Conservation (phyloP, 352 stramenopile species). For the Pythium sp. region DNA sequence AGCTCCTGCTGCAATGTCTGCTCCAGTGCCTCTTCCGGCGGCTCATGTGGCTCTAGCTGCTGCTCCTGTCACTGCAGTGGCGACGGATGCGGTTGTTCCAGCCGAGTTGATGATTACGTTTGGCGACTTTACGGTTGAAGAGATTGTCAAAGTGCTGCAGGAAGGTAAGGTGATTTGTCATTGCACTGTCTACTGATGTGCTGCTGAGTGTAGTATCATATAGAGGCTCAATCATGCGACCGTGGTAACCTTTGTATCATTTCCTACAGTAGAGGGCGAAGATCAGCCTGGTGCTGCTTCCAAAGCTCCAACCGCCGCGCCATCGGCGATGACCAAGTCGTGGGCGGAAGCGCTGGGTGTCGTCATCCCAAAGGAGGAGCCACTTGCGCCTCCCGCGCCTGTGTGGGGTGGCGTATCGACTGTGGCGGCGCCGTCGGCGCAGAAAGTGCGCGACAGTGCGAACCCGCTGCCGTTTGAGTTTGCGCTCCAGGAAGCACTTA, state of each 20-base stretch:
- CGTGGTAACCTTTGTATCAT: conserved; percentile 4
- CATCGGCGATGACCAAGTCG: conserved; percentile 37
- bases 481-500: conserved; percentile 62
- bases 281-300: background rate
- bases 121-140: conserved; percentile 75
- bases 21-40: background rate
- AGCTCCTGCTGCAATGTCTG: background rate
- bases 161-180: conserved; percentile 32
- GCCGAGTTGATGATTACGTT: conserved; percentile 55
- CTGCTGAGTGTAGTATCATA: background rate
- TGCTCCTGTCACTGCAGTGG: background rate
- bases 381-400: conserved; percentile 18
- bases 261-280: background rate
- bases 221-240: no score
- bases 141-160: conserved; percentile 46
- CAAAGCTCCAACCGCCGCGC: conserved; percentile 6
- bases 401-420: conserved; percentile 27
- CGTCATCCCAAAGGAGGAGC: conserved; percentile 20
- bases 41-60: background rate
- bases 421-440: conserved; percentile 2
- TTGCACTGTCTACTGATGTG: conserved; percentile 7
- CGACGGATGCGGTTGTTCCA: conserved; percentile 2
- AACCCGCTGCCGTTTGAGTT: conserved; percentile 52
- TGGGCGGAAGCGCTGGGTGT: conserved; percentile 58
- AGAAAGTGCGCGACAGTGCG: conserved; percentile 3